phyloP scores from a whole-genome alignment of 2,329 filamentous ascomycete species.

The Neofusicoccum cordaticola region DNA sequence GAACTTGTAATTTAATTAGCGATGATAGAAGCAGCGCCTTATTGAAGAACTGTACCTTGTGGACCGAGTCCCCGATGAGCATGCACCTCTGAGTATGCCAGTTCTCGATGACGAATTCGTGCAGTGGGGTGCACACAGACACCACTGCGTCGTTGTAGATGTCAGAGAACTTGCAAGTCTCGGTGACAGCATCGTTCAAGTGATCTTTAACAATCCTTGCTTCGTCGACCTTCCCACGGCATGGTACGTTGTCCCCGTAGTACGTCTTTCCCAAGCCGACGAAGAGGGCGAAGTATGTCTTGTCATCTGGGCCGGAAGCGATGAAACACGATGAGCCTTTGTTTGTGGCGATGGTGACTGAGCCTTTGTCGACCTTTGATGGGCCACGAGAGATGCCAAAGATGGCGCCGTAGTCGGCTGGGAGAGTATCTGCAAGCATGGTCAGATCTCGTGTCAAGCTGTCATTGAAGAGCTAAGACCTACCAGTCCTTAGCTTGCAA shows the following conservation, averaged over 20 bases:
- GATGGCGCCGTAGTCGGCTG: neutral
- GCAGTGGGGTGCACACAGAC: constrained; percentile 28
- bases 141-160: constrained; percentile 28
- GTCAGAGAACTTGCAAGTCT: constrained; percentile 32
- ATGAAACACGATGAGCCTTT: constrained; percentile 19
- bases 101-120: constrained; percentile 38
- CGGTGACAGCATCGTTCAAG: constrained; percentile 27
- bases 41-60: constrained; percentile 33
- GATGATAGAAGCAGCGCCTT: no score
- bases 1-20: neutral
- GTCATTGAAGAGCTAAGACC: no score
- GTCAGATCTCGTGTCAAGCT: neutral
- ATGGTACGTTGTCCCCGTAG: constrained; percentile 24
- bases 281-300: constrained; percentile 25
- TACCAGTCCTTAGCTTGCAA: neutral
- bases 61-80: constrained; percentile 42
- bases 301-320: constrained; percentile 20
- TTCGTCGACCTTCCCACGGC: constrained; percentile 33
- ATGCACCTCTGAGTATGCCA: constrained; percentile 42
- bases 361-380: neutral
- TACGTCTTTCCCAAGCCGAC: constrained; percentile 25
- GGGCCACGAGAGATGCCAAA: neutral
- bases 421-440: neutral
- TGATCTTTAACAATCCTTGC: constrained; percentile 26
- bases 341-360: constrained; percentile 13